Evolutionary conservation across 768 basidiomycete genomes (phyloP), one percentile per base, ranked within the genome.

Genomic region (Porphyrellus cyaneotinctus): DNA sequence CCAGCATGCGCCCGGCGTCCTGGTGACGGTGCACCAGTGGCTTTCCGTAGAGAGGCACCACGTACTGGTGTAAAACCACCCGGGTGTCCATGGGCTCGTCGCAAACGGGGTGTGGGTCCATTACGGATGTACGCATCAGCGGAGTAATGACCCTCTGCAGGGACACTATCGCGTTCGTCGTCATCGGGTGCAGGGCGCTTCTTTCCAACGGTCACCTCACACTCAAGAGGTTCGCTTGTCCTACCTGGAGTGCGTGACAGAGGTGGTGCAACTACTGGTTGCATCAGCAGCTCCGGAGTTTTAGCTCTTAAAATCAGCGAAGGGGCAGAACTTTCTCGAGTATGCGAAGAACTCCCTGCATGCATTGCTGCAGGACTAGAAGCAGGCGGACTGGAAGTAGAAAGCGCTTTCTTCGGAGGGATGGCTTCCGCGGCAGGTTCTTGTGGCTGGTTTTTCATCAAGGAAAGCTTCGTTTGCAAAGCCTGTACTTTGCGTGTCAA

Each of bases 151-250:
- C 87, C 85, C 62, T 90, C 87, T 0, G 80, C 77, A 23, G 87
- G 84, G 24, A 85, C 69, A 47, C 77, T 75, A 67, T 78, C 63
- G 57, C 75, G 72, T 45, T 88, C 87, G 56, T 86, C 87, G 59
- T 91, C 88, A 50, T 90, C 88, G 2, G 89, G 88, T 24, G 82
- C 84, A 22, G 81, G 79, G 12, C 88, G 79, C 64, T 90, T 91
- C 72, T 82, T 84, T 28, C 86, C 83, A 26, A 69, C 62, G 32
- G 80, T 77, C 7, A 60, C 53, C 15, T 78, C 69, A 20, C 72
- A 37, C 12, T 43, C 65, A 42, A 74, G 64, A 36, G 70, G 65
- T 45, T 56, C 64, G 49, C 24, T 58, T 61, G 42, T 61, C 66
- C 53, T 53, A 57, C 81, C 78, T 22, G 84, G 81, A 1, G 82